A percentile compares a stretch with the other conserved stretches of the same genome.
Evolutionary conservation across 306 rosid genomes (phyloP).

Genomic region (Luffa acutangula): DNA sequence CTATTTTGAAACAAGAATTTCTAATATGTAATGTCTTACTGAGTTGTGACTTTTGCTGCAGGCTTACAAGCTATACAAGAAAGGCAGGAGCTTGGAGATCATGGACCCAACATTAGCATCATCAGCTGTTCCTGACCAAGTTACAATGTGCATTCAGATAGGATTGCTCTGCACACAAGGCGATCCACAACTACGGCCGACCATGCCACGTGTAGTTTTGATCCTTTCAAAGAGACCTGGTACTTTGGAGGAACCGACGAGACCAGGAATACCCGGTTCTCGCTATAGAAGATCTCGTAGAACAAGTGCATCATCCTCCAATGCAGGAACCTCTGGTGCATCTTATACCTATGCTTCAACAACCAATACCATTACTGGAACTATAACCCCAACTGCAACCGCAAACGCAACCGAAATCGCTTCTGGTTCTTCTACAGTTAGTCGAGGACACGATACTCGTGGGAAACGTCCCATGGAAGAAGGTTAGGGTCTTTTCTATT

Average conservation of each 20-base stretch:
- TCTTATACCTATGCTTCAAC: slow-evolving; percentile 31
- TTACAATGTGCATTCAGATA: slow-evolving; percentile 38
- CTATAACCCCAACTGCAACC: slow-evolving; percentile 15
- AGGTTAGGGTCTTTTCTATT: slow-evolving; percentile 12
- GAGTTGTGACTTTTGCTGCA: slow-evolving; percentile 8
- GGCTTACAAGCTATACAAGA: slow-evolving; percentile 85
- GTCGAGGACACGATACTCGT: slow-evolving; percentile 16
- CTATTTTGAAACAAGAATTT: not conserved
- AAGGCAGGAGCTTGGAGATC: slow-evolving; percentile 61
- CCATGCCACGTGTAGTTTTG: slow-evolving; percentile 70
- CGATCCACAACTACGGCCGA: slow-evolving; percentile 59
- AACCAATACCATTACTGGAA: slow-evolving; percentile 13
- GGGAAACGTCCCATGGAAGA: slow-evolving; percentile 60
- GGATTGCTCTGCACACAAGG: slow-evolving; percentile 53
- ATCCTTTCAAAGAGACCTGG: slow-evolving; percentile 59
- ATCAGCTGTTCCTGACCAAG: slow-evolving; percentile 43
- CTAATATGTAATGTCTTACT: not conserved
- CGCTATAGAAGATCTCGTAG: slow-evolving; percentile 49
- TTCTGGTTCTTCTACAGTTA: not conserved
- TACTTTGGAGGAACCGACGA: slow-evolving; percentile 57
- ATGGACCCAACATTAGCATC: slow-evolving; percentile 48
- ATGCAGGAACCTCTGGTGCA: slow-evolving; percentile 34
- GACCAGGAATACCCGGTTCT: slow-evolving; percentile 64
- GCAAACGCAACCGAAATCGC: slow-evolving; percentile 15
- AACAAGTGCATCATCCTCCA: slow-evolving; percentile 31